These are phyloP conservation scores for Ophiostoma australiae DNA, from an alignment of 2,329 filamentous ascomycete genomes.

Conservation along the genomic window DNA sequence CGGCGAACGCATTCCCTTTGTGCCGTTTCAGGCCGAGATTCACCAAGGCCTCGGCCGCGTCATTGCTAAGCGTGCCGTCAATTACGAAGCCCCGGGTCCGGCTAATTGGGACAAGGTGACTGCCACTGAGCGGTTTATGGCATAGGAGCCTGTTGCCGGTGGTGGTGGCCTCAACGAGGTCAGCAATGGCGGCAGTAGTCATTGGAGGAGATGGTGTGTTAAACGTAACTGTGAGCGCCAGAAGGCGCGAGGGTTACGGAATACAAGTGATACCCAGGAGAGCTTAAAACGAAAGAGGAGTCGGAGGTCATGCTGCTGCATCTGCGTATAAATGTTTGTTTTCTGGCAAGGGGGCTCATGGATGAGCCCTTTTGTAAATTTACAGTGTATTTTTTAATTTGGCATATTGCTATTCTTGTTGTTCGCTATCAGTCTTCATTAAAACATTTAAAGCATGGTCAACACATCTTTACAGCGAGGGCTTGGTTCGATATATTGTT, in stretches of 20 bases:
- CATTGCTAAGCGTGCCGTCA: slow-evolving; percentile 68
- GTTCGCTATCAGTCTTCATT: neutral
- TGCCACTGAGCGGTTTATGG: slow-evolving; percentile 31
- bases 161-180: neutral
- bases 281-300: neutral
- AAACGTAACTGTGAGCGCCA: neutral
- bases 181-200: neutral
- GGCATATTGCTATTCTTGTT: neutral
- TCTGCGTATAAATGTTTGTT: neutral
- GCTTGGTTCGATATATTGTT: neutral
- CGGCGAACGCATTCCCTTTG: slow-evolving; percentile 81
- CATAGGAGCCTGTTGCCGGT: slow-evolving; percentile 24
- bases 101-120: slow-evolving; percentile 44
- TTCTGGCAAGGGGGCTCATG: neutral
- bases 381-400: neutral
- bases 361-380: neutral
- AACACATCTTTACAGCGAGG: neutral
- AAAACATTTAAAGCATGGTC: neutral
- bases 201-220: neutral
- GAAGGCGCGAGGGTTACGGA: neutral
- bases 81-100: slow-evolving; percentile 63
- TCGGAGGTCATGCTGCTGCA: neutral
- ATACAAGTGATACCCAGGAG: slow-evolving; percentile 20
- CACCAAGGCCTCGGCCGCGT: slow-evolving; percentile 77
- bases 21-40: slow-evolving; percentile 85